Base-by-base conservation (phyloP, 192 early-diverging fungal genomes). In the Chytriomyces confervae region DNA sequence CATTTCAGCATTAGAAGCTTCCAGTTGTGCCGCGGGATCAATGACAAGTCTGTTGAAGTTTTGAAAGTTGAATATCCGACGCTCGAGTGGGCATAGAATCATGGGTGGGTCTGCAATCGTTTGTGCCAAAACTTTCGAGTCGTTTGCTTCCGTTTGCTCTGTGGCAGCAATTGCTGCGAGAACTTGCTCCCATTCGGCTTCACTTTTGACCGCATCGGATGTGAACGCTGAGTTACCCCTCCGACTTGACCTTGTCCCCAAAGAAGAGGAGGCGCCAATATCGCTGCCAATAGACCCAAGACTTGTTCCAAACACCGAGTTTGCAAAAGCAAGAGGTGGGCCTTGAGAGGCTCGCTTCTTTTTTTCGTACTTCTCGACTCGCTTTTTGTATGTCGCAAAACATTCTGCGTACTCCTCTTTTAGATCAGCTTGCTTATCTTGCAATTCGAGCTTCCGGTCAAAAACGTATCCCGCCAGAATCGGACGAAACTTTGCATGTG, bases 181-280 rank as follows among this genome's bases (percentile, higher is more conserved):
- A 5, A 83, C 81, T 44, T 84, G 64, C 51, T 86, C 80, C 75
- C 76, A 88, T 72, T 88, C 87, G 2, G 81, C 83, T 57, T 88
- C 87, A n/a, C 77, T 85, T 27, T 79, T 66, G 11, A 88, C 87
- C n/a, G 82, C 66, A 82, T 88, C 87, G 10, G 81, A 82, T 9
- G 74, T 77, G 72, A 87, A 85, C 44, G 74, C 64, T 10, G 77
- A 23, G 9, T 24, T 24, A 1, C 66, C 53, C 2, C 66, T 50
- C 16, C 71, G 64, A 50, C 67, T 65, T 7, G 50, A 50, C 62
- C 66, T 64, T 8, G n/a, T 46, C 20, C 57, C 29, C 18, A 16
- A 29, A 8, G 62, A 18, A 23, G 64, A 18, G 50, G 18, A 60
- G 10, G 36, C 9, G 11, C 9, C 74, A 43, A 23, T 20, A 23